Evolutionary conservation across 192 early-diverging fungal genomes (phyloP).

Genomic region (Geranomyces michiganensis): DNA sequence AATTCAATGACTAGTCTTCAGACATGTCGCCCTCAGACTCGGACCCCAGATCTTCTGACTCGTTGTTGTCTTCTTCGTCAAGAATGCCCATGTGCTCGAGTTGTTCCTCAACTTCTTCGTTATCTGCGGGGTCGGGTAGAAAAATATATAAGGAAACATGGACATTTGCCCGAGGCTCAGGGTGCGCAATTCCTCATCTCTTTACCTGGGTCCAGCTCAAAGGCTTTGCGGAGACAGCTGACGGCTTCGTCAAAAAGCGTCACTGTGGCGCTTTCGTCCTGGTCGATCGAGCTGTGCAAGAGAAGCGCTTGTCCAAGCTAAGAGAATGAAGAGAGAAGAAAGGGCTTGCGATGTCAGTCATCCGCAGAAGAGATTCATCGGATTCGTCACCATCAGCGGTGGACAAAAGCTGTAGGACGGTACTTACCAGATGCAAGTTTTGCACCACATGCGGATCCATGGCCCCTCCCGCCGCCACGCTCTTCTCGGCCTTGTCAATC

Average conservation of each 20-base stretch:
- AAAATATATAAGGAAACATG: background rate
- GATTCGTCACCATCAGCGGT: background rate
- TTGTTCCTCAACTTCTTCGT: slow-evolving; percentile 14
- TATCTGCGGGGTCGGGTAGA: background rate
- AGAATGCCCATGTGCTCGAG: slow-evolving; percentile 11
- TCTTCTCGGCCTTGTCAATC: slow-evolving; percentile 17
- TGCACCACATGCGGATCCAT: background rate
- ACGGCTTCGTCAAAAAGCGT: slow-evolving; percentile 23
- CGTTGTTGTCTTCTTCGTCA: slow-evolving; percentile 18
- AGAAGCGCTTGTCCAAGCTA: slow-evolving; percentile 28
- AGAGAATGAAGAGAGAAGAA: background rate
- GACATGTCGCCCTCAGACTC: slow-evolving; percentile 1
- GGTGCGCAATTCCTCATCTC: too few species aligned
- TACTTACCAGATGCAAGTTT: slow-evolving; percentile 9
- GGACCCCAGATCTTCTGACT: slow-evolving; percentile 4
- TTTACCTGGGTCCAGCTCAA: slow-evolving; percentile 24
- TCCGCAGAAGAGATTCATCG: background rate
- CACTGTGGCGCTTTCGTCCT: slow-evolving; percentile 16
- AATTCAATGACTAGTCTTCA: background rate
- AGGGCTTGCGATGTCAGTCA: background rate
- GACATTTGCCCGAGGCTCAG: background rate
- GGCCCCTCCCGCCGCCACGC: background rate
- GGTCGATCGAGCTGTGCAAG: slow-evolving; percentile 17
- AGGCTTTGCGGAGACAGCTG: slow-evolving; percentile 8
- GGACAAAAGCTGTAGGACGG: background rate